Conservation (phyloP, 345 rosid species). For the Orychophragmus violaceus region DNA sequence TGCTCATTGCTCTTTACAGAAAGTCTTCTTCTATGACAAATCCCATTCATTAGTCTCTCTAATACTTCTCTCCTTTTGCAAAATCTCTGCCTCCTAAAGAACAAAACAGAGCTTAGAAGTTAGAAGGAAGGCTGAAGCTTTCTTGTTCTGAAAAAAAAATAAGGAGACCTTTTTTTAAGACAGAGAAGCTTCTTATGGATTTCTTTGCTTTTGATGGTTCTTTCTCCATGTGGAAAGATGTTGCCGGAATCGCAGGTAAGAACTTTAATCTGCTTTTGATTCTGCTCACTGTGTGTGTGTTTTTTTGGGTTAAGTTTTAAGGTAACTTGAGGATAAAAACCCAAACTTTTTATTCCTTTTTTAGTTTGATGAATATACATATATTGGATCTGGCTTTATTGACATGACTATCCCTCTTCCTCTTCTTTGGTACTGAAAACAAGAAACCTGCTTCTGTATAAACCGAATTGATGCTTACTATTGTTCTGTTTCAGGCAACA, state of each 20-base stretch:
- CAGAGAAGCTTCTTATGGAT: conserved; percentile 45
- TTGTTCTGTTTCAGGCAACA: conserved; percentile 59
- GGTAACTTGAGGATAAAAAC: neutral
- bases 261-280: neutral
- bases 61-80: neutral
- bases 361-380: neutral
- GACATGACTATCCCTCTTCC: neutral
- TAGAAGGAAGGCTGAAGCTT: too few species aligned
- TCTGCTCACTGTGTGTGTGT: neutral
- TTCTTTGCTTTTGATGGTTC: conserved; percentile 13
- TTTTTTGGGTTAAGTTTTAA: too few species aligned
- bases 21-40: too few species aligned
- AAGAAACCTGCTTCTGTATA: too few species aligned
- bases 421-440: neutral
- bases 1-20: too few species aligned
- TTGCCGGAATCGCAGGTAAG: conserved; percentile 65
- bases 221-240: conserved; percentile 40
- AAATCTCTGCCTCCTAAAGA: neutral
- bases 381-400: conserved; percentile 5
- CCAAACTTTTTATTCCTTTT: neutral
- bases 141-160: too few species aligned
- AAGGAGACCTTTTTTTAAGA: too few species aligned
- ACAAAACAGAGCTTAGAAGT: conserved; percentile 12
- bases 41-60: neutral
- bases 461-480: too few species aligned